Percentiles rank a stretch among this genome's conserved stretches.
Conservation (phyloP, 495 filamentous ascomycete species). For the Trichoderma parareesei region DNA sequence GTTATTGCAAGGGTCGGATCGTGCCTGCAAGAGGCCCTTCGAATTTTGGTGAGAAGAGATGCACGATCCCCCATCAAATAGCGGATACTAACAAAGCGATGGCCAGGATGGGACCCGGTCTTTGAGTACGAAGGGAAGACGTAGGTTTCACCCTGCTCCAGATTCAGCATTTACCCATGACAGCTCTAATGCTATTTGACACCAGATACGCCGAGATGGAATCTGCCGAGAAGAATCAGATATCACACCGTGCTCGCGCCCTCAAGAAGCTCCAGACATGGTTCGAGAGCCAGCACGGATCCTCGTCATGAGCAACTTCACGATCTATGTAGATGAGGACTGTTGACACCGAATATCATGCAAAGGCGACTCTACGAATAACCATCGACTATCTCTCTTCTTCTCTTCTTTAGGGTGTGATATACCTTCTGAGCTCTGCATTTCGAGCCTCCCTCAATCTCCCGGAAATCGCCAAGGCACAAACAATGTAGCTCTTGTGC, state of each 20-base stretch:
- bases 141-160: slow-evolving; percentile 32
- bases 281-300: slow-evolving; percentile 48
- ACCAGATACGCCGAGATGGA: slow-evolving; percentile 87
- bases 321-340: not conserved
- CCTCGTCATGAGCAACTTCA: not conserved
- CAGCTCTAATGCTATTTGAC: slow-evolving; percentile 10
- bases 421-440: too few species aligned
- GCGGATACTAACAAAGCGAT: slow-evolving; percentile 13
- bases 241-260: slow-evolving; percentile 84
- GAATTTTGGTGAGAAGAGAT: slow-evolving; percentile 63
- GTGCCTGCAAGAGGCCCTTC: slow-evolving; percentile 66
- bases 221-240: slow-evolving; percentile 79
- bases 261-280: slow-evolving; percentile 77
- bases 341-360: too few species aligned
- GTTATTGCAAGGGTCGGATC: slow-evolving; percentile 54
- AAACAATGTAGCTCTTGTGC: too few species aligned
- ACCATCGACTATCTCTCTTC: too few species aligned
- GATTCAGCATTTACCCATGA: slow-evolving; percentile 9
- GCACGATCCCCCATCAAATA: not conserved
- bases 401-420: too few species aligned
- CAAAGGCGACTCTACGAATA: too few species aligned
- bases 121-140: slow-evolving; percentile 94
- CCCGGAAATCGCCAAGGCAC: too few species aligned
- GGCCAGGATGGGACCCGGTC: slow-evolving; percentile 83
- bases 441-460: too few species aligned